phyloP scores from a whole-genome alignment of 768 basidiomycete species.

The Suillus discolor region DNA sequence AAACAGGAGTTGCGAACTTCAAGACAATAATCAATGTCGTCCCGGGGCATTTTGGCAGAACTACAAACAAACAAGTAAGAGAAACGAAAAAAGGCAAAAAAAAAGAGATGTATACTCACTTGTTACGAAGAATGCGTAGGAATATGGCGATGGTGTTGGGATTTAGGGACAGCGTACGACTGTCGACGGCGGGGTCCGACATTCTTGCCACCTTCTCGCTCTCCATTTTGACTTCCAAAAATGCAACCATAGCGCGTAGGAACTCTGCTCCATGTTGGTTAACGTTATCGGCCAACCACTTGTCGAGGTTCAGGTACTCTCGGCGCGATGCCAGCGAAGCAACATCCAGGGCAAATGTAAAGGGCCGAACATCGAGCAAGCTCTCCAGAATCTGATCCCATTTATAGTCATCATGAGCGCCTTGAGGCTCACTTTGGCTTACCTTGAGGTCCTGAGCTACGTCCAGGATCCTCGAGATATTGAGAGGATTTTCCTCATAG shows the following conservation, averaged over 20 bases:
- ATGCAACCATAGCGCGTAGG: conserved; percentile 82
- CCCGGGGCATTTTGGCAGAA: conserved; percentile 70
- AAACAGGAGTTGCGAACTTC: conserved; percentile 92
- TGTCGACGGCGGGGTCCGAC: conserved; percentile 77
- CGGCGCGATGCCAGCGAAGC: conserved; percentile 91
- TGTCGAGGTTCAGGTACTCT: conserved; percentile 94
- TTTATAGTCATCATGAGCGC: conserved; percentile 10
- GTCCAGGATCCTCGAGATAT: conserved; percentile 93
- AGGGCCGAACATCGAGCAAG: conserved; percentile 87
- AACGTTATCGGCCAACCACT: conserved; percentile 93
- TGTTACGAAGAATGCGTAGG: conserved; percentile 83
- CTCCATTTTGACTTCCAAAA: conserved; percentile 91
- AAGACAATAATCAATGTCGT: conserved; percentile 83
- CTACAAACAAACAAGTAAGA: conserved; percentile 37
- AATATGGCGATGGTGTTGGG: conserved; percentile 91
- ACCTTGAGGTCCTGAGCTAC: conserved; percentile 95
- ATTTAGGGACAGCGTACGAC: conserved; percentile 83
- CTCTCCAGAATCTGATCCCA: conserved; percentile 78
- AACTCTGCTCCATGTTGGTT: conserved; percentile 82
- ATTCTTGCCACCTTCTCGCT: conserved; percentile 78
- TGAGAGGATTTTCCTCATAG: conserved; percentile 89
- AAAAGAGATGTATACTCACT: conserved; percentile 46
- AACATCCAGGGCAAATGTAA: conserved; percentile 89
- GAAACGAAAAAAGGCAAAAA: background rate
- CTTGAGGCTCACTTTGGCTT: conserved; percentile 22